phyloP scores from a whole-genome alignment of 2,329 filamentous ascomycete species.

The Bipolaris victoriae region DNA sequence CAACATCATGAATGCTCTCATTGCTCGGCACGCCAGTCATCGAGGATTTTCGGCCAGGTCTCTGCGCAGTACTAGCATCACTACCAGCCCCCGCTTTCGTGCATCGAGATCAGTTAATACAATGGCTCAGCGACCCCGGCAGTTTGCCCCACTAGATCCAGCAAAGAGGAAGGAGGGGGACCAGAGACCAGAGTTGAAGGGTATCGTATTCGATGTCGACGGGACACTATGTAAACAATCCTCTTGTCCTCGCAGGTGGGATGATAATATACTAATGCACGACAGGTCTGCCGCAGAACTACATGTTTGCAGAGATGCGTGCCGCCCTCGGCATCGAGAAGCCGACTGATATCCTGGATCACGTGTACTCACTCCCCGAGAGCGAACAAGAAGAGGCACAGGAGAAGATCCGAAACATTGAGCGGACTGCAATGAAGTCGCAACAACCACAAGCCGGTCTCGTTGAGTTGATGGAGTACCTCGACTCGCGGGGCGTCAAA shows the following conservation, averaged over 20 bases:
- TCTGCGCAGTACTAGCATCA: not conserved
- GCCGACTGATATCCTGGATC: slow-evolving; percentile 80
- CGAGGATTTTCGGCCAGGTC: not conserved
- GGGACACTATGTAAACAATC: slow-evolving; percentile 80
- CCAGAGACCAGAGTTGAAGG: slow-evolving; percentile 57
- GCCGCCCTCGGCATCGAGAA: slow-evolving; percentile 73
- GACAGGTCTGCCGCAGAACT: slow-evolving; percentile 82
- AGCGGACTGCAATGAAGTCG: slow-evolving; percentile 76
- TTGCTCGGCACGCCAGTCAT: slow-evolving; percentile 5
- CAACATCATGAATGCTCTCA: slow-evolving; percentile 13
- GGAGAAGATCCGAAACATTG: slow-evolving; percentile 77
- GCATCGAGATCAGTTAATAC: slow-evolving; percentile 11
- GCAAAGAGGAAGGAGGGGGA: slow-evolving; percentile 32
- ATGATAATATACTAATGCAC: slow-evolving; percentile 9
- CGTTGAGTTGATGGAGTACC: slow-evolving; percentile 77
- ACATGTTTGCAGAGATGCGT: slow-evolving; percentile 94
- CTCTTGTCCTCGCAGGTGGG: not conserved
- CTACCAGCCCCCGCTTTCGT: not conserved
- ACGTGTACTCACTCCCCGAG: slow-evolving; percentile 77
- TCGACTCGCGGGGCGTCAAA: slow-evolving; percentile 68
- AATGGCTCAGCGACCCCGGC: slow-evolving; percentile 44
- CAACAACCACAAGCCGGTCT: slow-evolving; percentile 87
- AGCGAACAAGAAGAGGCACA: slow-evolving; percentile 68
- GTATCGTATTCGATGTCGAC: slow-evolving; percentile 89
- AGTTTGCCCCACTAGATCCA: slow-evolving; percentile 59